These are phyloP conservation scores for Austroboletus rostrupii DNA, from an alignment of 1,284 basidiomycete genomes.

Conservation along the genomic window DNA sequence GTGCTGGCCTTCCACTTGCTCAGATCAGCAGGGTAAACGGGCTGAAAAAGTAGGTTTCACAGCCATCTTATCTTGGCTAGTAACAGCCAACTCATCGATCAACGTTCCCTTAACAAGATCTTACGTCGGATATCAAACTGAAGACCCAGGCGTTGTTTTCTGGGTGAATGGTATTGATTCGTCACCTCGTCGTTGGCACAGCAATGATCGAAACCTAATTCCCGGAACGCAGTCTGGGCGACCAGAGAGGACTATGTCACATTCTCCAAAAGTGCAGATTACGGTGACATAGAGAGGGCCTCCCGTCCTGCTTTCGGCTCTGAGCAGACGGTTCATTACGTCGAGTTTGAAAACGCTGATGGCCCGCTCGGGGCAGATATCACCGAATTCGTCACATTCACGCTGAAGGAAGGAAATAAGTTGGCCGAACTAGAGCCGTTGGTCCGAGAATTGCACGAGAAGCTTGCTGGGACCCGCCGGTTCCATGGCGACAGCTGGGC, in stretches of 20 bases:
- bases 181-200: neutral
- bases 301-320: conserved; percentile 17
- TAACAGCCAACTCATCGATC: conserved; percentile 6
- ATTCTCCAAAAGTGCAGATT: conserved; percentile 13
- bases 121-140: conserved; percentile 30
- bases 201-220: conserved; percentile 6
- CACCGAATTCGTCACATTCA: conserved; percentile 33
- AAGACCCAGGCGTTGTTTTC: conserved; percentile 26
- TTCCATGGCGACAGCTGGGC: conserved; percentile 33
- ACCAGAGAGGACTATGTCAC: conserved; percentile 18
- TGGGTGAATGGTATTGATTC: conserved; percentile 26
- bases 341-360: conserved; percentile 22
- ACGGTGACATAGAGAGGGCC: conserved; percentile 1
- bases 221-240: conserved; percentile 21
- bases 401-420: conserved; percentile 22
- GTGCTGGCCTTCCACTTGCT: conserved; percentile 14
- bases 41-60: conserved; percentile 15
- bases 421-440: conserved; percentile 20
- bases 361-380: conserved; percentile 25
- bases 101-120: conserved; percentile 18
- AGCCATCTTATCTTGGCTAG: neutral
- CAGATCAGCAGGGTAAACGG: conserved; percentile 16
- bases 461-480: conserved; percentile 16
- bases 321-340: conserved; percentile 13
- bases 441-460: conserved; percentile 21